phyloP scores from a whole-genome alignment of 179 eudicot species.

The Nepenthes alata region DNA sequence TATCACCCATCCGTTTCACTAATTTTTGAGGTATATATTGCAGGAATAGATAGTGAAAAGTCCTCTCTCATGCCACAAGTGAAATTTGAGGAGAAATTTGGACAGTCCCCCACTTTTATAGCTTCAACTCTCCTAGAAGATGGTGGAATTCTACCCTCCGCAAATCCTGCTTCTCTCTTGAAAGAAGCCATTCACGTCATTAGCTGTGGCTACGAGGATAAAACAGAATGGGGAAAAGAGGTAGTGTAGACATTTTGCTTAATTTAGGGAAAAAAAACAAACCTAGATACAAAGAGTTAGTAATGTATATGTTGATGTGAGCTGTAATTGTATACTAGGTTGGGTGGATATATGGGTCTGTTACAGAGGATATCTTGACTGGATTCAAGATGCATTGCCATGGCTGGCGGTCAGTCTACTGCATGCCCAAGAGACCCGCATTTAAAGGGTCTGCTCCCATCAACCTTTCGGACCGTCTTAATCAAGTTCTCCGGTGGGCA shows the following conservation, averaged over 20 bases:
- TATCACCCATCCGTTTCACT: too few relatives aligned
- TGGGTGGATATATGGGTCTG: slow-evolving; percentile 22
- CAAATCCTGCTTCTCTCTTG: slow-evolving; percentile 13
- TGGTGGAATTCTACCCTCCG: slow-evolving; percentile 7
- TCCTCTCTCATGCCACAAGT: slow-evolving; percentile 7
- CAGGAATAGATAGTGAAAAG: slow-evolving; percentile 12
- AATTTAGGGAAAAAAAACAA: too few relatives aligned
- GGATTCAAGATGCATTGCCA: slow-evolving; percentile 20
- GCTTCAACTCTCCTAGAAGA: slow-evolving; percentile 14
- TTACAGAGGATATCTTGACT: slow-evolving; percentile 19
- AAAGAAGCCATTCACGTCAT: slow-evolving; percentile 20
- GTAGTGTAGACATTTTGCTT: neutral
- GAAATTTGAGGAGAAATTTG: slow-evolving; percentile 16
- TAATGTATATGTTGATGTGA: neutral
- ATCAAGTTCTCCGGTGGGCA: slow-evolving; percentile 21
- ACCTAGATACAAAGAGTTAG: too few relatives aligned
- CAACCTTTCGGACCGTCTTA: slow-evolving; percentile 21
- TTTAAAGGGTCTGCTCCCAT: slow-evolving; percentile 20
- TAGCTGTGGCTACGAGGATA: slow-evolving; percentile 22
- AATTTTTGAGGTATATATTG: neutral
- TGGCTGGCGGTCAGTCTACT: slow-evolving; percentile 17
- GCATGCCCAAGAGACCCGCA: slow-evolving; percentile 17
- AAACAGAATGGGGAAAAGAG: slow-evolving; percentile 20
- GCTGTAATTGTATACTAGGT: slow-evolving; percentile 1
- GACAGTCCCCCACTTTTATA: slow-evolving; percentile 17